A percentile compares a stretch with the other conserved stretches of the same genome.
These are phyloP conservation scores for Arxiozyma telluris DNA, from an alignment of 1,139 yeast species.

Conservation along the genomic window DNA sequence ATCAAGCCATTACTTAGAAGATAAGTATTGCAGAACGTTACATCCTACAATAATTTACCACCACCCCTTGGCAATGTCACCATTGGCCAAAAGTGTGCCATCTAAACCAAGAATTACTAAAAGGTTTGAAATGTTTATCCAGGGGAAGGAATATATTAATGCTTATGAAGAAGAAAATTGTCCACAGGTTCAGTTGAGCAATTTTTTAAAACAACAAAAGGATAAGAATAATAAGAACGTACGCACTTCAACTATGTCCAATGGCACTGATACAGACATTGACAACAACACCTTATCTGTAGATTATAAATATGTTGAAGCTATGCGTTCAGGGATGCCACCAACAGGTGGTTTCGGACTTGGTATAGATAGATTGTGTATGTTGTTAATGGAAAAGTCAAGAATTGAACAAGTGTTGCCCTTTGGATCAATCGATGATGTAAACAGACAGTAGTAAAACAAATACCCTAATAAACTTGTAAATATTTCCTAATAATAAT, in stretches of 20 bases:
- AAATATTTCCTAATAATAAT: not conserved
- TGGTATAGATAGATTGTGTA: conserved; percentile 81
- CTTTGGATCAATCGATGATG: conserved; percentile 76
- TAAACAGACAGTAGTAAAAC: conserved; percentile 37
- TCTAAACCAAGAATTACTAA: conserved; percentile 14
- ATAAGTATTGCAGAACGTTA: conserved; percentile 38
- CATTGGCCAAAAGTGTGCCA: conserved; percentile 55
- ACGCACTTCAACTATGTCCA: not conserved
- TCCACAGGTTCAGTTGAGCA: conserved; percentile 57
- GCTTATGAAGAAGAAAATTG: conserved; percentile 96
- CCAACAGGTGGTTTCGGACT: conserved; percentile 99
- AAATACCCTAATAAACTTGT: not conserved
- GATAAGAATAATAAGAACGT: conserved; percentile 31
- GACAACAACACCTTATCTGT: conserved; percentile 64
- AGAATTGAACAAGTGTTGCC: conserved; percentile 75
- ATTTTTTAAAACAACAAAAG: conserved; percentile 50
- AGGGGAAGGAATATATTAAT: conserved; percentile 75
- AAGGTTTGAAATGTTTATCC: conserved; percentile 77
- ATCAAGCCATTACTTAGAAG: conserved; percentile 53
- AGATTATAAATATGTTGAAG: conserved; percentile 60
- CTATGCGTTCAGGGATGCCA: conserved; percentile 89
- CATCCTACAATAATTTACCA: conserved; percentile 68
- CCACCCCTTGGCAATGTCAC: conserved; percentile 81
- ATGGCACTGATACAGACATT: conserved; percentile 28
- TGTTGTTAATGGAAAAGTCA: conserved; percentile 57